Evolutionary conservation across 2,329 filamentous ascomycete species (phyloP).

Genomic region (Dactylellina sp.): DNA sequence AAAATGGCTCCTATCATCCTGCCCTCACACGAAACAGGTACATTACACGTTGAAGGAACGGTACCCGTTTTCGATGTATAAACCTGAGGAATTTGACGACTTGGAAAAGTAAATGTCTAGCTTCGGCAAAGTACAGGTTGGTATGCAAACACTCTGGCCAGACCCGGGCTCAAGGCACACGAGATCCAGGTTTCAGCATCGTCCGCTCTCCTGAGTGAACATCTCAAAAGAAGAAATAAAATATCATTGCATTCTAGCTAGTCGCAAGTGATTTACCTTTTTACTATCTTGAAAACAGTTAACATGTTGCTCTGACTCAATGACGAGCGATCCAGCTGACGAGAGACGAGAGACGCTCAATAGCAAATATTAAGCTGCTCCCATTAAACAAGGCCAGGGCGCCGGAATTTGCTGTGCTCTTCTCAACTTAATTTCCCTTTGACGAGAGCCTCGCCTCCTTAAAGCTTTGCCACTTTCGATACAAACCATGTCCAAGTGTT

Average conservation of each 20-base stretch:
- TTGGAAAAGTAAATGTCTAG: constrained; percentile 32
- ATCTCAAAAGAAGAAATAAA: not conserved
- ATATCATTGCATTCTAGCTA: no score
- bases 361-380: constrained; percentile 10
- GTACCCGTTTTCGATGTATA: constrained; percentile 44
- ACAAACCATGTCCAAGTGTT: constrained; percentile 26
- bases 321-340: constrained; percentile 1
- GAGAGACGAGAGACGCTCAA: constrained; percentile 12
- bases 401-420: constrained; percentile 43
- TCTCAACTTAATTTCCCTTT: constrained; percentile 52
- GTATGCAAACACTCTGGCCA: constrained; percentile 42
- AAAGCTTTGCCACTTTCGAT: constrained; percentile 41
- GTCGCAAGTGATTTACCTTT: no score
- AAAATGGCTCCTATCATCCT: constrained; percentile 27
- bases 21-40: constrained; percentile 52
- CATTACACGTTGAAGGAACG: constrained; percentile 54
- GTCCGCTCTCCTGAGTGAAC: not conserved
- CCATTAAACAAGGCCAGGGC: constrained; percentile 40
- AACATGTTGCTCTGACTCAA: no score
- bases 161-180: constrained; percentile 12
- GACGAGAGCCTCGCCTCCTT: constrained; percentile 44
- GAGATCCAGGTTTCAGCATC: constrained; percentile 19
- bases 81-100: constrained; percentile 40
- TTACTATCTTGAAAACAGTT: no score
- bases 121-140: constrained; percentile 33